These are phyloP conservation scores for Botrytis porri DNA, from an alignment of 2,329 filamentous ascomycete species.

Conservation along the genomic window DNA sequence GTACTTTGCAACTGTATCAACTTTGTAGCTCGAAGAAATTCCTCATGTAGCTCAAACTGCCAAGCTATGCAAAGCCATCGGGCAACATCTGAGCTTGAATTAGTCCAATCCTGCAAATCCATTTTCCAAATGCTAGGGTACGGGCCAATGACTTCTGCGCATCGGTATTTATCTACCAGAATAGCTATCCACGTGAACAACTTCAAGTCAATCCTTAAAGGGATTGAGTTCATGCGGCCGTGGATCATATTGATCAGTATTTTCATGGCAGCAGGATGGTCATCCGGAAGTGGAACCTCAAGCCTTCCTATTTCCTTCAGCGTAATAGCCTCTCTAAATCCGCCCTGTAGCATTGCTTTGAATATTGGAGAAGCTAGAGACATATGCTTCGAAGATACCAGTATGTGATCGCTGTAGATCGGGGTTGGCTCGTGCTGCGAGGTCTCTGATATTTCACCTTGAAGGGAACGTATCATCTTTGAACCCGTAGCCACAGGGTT, in stretches of 20 bases:
- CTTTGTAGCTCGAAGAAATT: not conserved
- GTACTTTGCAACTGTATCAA: not conserved
- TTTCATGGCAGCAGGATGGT: not conserved
- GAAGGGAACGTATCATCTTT: not conserved
- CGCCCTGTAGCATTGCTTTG: not conserved
- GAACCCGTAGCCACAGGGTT: too few species aligned
- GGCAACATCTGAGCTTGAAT: too few species aligned
- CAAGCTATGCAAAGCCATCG: not conserved
- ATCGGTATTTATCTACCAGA: slow-evolving; percentile 3
- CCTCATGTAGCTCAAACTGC: not conserved
- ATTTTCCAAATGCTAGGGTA: not conserved
- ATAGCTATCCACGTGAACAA: not conserved
- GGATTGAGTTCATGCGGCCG: not conserved
- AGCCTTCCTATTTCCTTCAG: not conserved
- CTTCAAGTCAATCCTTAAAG: not conserved
- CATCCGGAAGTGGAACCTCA: not conserved
- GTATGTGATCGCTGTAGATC: not conserved
- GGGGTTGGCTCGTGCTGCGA: not conserved
- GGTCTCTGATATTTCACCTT: not conserved
- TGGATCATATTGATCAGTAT: not conserved
- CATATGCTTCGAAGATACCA: slow-evolving; percentile 16
- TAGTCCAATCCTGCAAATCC: not conserved
- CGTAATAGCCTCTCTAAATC: not conserved
- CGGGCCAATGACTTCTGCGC: not conserved
- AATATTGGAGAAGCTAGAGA: slow-evolving; percentile 3